Conservation (phyloP, 1,284 basidiomycete genomes). For the Heterobasidion irregulare region DNA sequence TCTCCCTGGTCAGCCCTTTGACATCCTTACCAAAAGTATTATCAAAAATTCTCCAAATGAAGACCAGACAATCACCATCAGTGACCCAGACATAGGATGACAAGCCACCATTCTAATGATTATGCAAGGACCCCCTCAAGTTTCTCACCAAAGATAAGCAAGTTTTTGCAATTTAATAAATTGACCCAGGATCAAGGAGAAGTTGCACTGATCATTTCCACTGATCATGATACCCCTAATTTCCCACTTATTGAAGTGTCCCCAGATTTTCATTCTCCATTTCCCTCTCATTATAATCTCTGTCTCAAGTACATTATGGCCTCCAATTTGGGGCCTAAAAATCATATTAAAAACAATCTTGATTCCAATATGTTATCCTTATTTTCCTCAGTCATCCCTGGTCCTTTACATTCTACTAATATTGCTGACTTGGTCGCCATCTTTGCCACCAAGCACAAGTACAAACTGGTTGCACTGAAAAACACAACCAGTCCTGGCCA, state of each 20-base stretch:
- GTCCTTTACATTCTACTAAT: background rate
- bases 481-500: background rate
- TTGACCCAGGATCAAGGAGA: background rate
- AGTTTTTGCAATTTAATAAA: background rate
- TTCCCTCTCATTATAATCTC: background rate
- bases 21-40: background rate
- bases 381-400: background rate
- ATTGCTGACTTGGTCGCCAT: background rate
- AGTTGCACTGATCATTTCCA: background rate
- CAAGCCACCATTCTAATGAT: background rate
- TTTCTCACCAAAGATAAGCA: background rate
- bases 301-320: background rate
- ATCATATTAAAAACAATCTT: no score
- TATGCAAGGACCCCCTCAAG: background rate
- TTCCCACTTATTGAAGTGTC: background rate
- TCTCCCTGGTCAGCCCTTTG: conserved; percentile 5
- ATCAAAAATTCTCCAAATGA: background rate
- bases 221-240: no score
- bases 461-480: background rate
- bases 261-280: background rate
- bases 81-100: background rate
- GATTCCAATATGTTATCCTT: background rate
- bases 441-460: background rate
- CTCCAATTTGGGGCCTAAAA: background rate
- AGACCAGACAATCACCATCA: background rate